A percentile compares a stretch with the other conserved stretches of the same genome.
These are phyloP conservation scores for Melaleuca quinquenervia DNA, from an alignment of 345 rosid species.

Conservation along the genomic window DNA sequence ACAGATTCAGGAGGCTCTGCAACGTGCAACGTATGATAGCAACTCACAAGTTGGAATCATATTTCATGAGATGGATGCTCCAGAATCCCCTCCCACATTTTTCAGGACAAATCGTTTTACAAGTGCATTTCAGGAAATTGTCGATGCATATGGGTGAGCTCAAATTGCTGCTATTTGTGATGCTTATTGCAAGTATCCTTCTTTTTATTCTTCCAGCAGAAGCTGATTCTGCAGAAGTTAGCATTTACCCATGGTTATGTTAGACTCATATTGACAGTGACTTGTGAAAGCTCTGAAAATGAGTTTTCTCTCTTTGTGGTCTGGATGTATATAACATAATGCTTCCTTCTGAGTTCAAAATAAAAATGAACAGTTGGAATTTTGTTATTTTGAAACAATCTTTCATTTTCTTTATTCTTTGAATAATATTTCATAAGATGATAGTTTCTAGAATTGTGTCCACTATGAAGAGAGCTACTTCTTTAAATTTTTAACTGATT, in stretches of 20 bases:
- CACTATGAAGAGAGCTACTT: neutral
- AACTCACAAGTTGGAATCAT: conserved; percentile 87
- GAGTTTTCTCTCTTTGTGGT: neutral
- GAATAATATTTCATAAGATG: neutral
- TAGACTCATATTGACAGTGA: neutral
- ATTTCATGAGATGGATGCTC: conserved; percentile 87
- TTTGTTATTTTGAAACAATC: neutral
- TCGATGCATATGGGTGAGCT: conserved; percentile 97
- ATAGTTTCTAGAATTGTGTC: neutral
- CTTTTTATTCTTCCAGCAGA: neutral
- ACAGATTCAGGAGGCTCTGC: conserved; percentile 91
- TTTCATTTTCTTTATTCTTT: neutral
- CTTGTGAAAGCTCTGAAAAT: neutral
- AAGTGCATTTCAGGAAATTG: conserved; percentile 91
- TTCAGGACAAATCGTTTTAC: conserved; percentile 83
- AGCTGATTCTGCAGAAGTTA: neutral
- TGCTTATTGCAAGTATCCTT: neutral
- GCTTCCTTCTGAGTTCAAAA: neutral
- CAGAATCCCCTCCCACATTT: conserved; percentile 91
- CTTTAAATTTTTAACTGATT: neutral
- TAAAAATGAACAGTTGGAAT: neutral
- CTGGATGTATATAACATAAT: neutral
- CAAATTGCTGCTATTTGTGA: neutral
- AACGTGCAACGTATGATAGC: conserved; percentile 89
- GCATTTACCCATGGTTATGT: neutral